These are phyloP conservation scores for Lasiosphaeria ovina DNA, from an alignment of 495 filamentous ascomycete genomes.

Conservation along the genomic window DNA sequence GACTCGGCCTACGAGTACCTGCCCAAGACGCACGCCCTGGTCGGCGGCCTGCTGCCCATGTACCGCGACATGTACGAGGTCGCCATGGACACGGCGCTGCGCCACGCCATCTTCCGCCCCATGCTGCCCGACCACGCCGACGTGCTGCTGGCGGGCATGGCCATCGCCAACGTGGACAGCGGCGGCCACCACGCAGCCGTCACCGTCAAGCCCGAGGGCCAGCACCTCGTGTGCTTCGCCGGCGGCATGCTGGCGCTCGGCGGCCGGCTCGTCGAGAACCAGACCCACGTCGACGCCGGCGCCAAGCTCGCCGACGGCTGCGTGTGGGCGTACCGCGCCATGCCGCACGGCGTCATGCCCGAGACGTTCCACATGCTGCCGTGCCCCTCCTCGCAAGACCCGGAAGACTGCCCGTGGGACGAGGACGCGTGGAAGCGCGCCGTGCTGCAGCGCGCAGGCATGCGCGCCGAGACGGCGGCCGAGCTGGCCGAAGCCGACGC, in stretches of 20 bases:
- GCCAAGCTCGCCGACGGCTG: conserved; percentile 77
- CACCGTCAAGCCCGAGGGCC: conserved; percentile 39
- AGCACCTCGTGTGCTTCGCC: conserved; percentile 62
- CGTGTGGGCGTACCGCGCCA: conserved; percentile 76
- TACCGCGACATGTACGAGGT: conserved; percentile 75
- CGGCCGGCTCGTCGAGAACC: conserved; percentile 63
- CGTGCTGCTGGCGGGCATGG: conserved; percentile 53
- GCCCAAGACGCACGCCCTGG: conserved; percentile 65
- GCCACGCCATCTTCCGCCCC: conserved; percentile 66
- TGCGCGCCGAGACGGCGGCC: conserved; percentile 2
- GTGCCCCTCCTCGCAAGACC: conserved; percentile 54
- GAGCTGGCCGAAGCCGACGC: conserved; percentile 22
- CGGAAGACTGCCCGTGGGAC: conserved; percentile 64
- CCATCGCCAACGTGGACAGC: conserved; percentile 62
- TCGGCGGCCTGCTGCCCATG: conserved; percentile 69
- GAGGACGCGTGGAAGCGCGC: conserved; percentile 52
- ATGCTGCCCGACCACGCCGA: conserved; percentile 50
- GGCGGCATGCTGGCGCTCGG: conserved; percentile 85
- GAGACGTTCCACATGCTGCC: conserved; percentile 62
- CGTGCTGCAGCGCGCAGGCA: conserved; percentile 15
- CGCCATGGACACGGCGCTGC: conserved; percentile 61
- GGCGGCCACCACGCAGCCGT: conserved; percentile 52
- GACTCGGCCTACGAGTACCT: conserved; percentile 87
- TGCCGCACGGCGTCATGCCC: conserved; percentile 78
- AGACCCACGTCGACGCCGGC: conserved; percentile 67